Evolutionary conservation across 257 asterid species (phyloP).

Genomic region (Solanum rostratum): DNA sequence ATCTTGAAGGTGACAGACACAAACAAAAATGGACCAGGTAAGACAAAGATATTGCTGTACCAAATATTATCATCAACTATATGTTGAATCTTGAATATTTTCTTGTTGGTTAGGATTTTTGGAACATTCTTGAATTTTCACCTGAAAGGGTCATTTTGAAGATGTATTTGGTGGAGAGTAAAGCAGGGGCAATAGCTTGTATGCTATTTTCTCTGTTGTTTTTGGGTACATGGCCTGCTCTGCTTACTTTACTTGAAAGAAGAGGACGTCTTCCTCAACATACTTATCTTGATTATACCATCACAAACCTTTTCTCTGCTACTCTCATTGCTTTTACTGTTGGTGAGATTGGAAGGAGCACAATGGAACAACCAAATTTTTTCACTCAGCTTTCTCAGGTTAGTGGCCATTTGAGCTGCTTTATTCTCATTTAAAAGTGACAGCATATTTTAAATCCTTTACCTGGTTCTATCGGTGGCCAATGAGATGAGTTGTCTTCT

Average conservation of each 20-base stretch:
- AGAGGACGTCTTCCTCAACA: slow-evolving; percentile 97
- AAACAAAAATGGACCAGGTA: background rate
- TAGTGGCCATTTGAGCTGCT: background rate
- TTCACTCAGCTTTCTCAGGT: slow-evolving; percentile 71
- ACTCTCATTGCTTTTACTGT: slow-evolving; percentile 72
- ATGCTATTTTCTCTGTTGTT: slow-evolving; percentile 62
- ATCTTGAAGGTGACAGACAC: background rate
- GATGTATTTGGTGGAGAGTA: slow-evolving; percentile 87
- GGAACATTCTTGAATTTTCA: slow-evolving; percentile 9
- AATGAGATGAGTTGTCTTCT: background rate
- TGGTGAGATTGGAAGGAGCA: slow-evolving; percentile 58
- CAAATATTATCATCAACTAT: background rate
- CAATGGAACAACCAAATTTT: slow-evolving; percentile 54
- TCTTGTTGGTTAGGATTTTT: slow-evolving; percentile 19
- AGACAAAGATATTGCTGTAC: background rate
- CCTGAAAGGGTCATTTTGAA: slow-evolving; percentile 17
- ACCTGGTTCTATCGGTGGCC: background rate
- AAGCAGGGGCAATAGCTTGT: slow-evolving; percentile 86
- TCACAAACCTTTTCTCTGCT: slow-evolving; percentile 82
- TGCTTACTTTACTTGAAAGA: slow-evolving; percentile 72
- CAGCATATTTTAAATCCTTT: background rate
- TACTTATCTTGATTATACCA: slow-evolving; percentile 81
- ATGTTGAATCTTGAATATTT: background rate
- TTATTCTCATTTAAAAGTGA: background rate
- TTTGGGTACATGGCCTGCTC: slow-evolving; percentile 97